These are phyloP conservation scores for Chytriomyces hyalinus DNA, from an alignment of 192 early-diverging fungal genomes.

Conservation along the genomic window DNA sequence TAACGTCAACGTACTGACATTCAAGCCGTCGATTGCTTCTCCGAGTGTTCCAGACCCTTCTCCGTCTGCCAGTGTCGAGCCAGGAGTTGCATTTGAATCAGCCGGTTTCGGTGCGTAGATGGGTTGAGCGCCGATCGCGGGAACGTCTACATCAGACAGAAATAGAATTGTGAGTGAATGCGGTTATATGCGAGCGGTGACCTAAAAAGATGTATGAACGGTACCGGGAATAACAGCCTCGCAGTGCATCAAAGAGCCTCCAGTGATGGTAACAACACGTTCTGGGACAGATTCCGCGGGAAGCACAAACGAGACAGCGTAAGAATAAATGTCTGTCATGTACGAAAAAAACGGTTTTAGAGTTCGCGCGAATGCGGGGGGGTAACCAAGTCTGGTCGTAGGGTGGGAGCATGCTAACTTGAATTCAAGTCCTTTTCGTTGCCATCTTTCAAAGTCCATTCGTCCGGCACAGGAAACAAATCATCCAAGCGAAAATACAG, in stretches of 20 bases:
- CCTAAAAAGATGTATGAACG: background rate
- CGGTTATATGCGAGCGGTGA: background rate
- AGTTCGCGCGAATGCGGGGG: background rate
- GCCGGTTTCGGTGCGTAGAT: conserved; percentile 32
- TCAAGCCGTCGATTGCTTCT: conserved; percentile 9
- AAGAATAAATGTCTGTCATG: conserved; percentile 57
- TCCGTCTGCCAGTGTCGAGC: background rate
- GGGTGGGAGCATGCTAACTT: conserved; percentile 41
- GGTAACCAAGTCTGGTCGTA: background rate
- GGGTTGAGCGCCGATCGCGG: conserved; percentile 27
- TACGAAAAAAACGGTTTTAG: background rate
- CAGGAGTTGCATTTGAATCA: background rate
- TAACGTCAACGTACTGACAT: background rate
- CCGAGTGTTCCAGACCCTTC: background rate
- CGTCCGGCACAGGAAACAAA: conserved; percentile 62
- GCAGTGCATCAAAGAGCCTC: conserved; percentile 44
- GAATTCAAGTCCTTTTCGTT: conserved; percentile 69
- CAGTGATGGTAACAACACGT: conserved; percentile 45
- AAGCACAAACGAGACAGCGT: conserved; percentile 51
- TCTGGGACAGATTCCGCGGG: conserved; percentile 52
- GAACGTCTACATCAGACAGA: conserved; percentile 9
- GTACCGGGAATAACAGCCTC: conserved; percentile 42
- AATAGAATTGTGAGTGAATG: background rate
- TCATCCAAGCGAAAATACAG: conserved; percentile 54
- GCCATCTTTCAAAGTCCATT: conserved; percentile 65